Base-by-base conservation (phyloP, 1,284 basidiomycete species). In the Apiotrichum montevideense region DNA sequence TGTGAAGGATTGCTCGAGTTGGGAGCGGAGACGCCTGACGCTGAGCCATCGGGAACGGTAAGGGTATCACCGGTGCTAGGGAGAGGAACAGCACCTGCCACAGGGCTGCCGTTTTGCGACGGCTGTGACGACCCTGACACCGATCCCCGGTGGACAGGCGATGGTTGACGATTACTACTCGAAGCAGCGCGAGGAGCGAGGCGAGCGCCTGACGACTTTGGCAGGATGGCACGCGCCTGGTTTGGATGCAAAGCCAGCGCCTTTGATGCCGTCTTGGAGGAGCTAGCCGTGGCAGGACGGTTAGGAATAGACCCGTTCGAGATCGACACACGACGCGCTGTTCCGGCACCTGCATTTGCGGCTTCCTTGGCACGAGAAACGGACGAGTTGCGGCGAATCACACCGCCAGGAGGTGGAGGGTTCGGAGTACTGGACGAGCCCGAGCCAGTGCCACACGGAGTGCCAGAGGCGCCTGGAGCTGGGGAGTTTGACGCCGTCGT, bases 191-290 rank as follows among this genome's bases (percentile, higher is more conserved):
- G 57, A 1, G 60, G 60, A 1, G 52, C 52, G 1, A 62, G 55
- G 3, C 57, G 57, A 4, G n/a, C 35, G 3, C 51, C n/a, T 2
- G 41, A 29, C 4, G 59, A 65, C 57, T 69, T 72, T 3, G 70
- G 69, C 41, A 69, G 50, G 44, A 70, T 70, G 1, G 67, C 61
- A 21, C 71, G 54, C 10, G 66, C 63, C 37, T 65, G 64, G 10
- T 64, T 59, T 9, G 68, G 55, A 40, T 68, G 61, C 3, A 70
- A 58, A 1, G 71, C 69, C 7, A 69, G 54, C 14, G 70, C 59
- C 55, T 74, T 74, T 40, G 55, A 51, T 0, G 66, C 57, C 34
- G 67, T 52, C 58, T 71, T 69, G 40, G 45, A 41, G 21, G 13
- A 21, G 21, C 21, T 41, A 65, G 65, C 10, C 63, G 63, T 10